These are phyloP conservation scores for Daldinia grandis DNA, from an alignment of 495 filamentous ascomycete genomes.

Conservation along the genomic window DNA sequence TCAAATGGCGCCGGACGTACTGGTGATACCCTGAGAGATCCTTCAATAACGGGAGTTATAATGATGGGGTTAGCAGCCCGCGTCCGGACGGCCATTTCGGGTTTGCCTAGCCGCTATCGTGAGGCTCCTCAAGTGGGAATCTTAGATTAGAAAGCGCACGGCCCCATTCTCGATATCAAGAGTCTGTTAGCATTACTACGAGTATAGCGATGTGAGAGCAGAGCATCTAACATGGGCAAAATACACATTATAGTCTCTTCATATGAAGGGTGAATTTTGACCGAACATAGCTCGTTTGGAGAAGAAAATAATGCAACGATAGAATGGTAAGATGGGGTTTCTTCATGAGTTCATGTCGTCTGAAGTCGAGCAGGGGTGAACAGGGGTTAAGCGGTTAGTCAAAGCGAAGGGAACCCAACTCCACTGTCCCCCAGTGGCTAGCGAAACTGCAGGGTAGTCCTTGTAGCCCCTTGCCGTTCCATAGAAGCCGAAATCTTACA, in stretches of 20 bases:
- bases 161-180: neutral
- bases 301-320: neutral
- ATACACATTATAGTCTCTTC: neutral
- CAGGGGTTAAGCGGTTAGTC: conserved; percentile 25
- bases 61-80: conserved; percentile 13
- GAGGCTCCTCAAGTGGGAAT: conserved; percentile 25
- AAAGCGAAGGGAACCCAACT: conserved; percentile 14
- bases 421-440: conserved; percentile 27
- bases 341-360: conserved; percentile 16
- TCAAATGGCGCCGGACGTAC: conserved; percentile 7
- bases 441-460: conserved; percentile 34
- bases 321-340: conserved; percentile 8
- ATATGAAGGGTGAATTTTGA: neutral
- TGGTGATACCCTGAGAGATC: conserved; percentile 17
- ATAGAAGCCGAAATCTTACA: conserved; percentile 16
- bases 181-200: neutral
- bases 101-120: conserved; percentile 23
- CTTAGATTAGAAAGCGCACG: neutral
- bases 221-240: neutral
- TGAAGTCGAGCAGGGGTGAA: conserved; percentile 23
- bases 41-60: conserved; percentile 23
- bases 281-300: neutral
- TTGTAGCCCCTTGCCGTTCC: neutral
- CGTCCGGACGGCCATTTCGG: conserved; percentile 3
- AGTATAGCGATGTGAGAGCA: neutral